Evolutionary conservation across 2,329 filamentous ascomycete genomes (phyloP).

Genomic region (Cladophialophora psammophila): DNA sequence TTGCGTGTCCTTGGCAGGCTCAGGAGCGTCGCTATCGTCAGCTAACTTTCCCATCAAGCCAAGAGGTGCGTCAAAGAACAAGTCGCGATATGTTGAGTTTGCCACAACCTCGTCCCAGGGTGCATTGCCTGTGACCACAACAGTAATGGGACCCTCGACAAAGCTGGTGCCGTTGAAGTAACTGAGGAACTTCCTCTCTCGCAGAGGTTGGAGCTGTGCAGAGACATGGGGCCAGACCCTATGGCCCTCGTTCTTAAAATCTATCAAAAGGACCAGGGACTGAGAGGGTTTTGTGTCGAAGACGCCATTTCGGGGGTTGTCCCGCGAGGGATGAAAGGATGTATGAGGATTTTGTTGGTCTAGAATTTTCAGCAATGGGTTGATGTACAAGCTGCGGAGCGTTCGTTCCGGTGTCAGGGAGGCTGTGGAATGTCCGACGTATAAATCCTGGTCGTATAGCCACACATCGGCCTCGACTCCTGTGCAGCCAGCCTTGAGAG

Average conservation of each 20-base stretch:
- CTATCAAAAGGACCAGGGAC: conserved; percentile 61
- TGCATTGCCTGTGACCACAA: conserved; percentile 62
- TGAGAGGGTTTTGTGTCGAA: conserved; percentile 60
- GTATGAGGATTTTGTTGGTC: conserved; percentile 57
- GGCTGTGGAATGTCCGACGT: conserved; percentile 61
- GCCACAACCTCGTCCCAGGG: conserved; percentile 57
- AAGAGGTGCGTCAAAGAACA: conserved; percentile 64
- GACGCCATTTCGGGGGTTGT: conserved; percentile 52
- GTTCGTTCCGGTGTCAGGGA: conserved; percentile 57
- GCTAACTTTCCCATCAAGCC: conserved; percentile 45
- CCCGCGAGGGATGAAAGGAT: conserved; percentile 45
- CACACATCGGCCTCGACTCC: conserved; percentile 66
- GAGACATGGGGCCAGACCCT: conserved; percentile 49
- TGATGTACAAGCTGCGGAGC: conserved; percentile 60
- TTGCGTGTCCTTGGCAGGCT: neutral
- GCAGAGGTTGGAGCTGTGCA: conserved; percentile 56
- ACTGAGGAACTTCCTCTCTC: conserved; percentile 58
- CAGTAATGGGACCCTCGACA: conserved; percentile 57
- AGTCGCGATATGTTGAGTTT: conserved; percentile 59
- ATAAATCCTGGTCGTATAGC: conserved; percentile 61
- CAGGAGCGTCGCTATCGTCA: neutral
- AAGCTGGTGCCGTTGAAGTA: conserved; percentile 57
- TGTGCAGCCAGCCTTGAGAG: conserved; percentile 61
- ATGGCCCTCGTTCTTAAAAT: conserved; percentile 56
- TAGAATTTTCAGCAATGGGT: conserved; percentile 59